These are phyloP conservation scores for Mercurialis annua DNA, from an alignment of 345 rosid species.

Conservation along the genomic window DNA sequence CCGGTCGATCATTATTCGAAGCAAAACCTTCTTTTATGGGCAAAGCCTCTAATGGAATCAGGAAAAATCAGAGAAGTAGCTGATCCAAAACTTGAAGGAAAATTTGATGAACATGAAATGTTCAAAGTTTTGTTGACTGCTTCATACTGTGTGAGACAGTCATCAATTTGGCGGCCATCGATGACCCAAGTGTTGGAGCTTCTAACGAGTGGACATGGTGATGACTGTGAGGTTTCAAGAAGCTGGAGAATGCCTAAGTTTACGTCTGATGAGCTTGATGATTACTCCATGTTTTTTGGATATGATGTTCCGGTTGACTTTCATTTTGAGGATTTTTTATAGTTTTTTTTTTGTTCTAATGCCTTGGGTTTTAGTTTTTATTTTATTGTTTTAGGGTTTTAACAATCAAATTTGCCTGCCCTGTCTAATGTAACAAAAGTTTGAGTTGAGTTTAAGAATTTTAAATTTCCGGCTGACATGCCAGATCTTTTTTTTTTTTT, in stretches of 20 bases:
- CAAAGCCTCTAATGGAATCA: slow-evolving; percentile 79
- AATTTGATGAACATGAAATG: slow-evolving; percentile 61
- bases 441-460: too few relatives aligned
- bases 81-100: slow-evolving; percentile 61
- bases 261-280: slow-evolving; percentile 60
- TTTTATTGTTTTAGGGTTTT: too few relatives aligned
- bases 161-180: slow-evolving; percentile 70
- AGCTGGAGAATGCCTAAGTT: slow-evolving; percentile 73
- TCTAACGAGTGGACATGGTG: slow-evolving; percentile 51
- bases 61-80: slow-evolving; percentile 54
- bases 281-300: slow-evolving; percentile 70
- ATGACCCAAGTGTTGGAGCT: slow-evolving; percentile 86
- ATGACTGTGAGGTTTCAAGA: slow-evolving; percentile 48
- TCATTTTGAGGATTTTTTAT: slow-evolving; percentile 40
- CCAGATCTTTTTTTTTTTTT: too few relatives aligned
- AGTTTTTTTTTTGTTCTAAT: not conserved
- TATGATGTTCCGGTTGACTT: slow-evolving; percentile 57
- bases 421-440: too few relatives aligned
- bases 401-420: too few relatives aligned
- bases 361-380: too few relatives aligned
- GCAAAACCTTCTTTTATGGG: slow-evolving; percentile 84
- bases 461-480: too few relatives aligned
- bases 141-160: slow-evolving; percentile 77
- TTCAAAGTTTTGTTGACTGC: slow-evolving; percentile 60
- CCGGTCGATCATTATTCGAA: slow-evolving; percentile 76